Percentiles rank a stretch among this genome's conserved stretches.
Conservation (phyloP, 768 basidiomycete species). For the Mycena indigotica region DNA sequence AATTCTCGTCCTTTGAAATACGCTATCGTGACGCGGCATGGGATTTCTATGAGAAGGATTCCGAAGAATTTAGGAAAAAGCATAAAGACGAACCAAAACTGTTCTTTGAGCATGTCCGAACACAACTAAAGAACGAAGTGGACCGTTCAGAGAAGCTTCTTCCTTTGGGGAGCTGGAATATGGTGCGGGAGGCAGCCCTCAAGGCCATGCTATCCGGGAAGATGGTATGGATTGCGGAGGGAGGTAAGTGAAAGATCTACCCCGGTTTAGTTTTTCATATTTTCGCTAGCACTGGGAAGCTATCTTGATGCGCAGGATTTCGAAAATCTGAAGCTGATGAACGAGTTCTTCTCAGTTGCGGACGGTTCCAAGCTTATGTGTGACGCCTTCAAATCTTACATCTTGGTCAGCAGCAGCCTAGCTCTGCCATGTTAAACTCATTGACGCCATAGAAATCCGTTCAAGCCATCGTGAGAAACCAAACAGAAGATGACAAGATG, state of each 20-base stretch:
- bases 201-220: slow-evolving; percentile 48
- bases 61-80: slow-evolving; percentile 37
- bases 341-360: slow-evolving; percentile 63
- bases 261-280: neutral
- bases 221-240: slow-evolving; percentile 41
- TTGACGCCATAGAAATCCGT: slow-evolving; percentile 55
- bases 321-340: slow-evolving; percentile 52
- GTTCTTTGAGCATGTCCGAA: slow-evolving; percentile 55
- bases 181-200: slow-evolving; percentile 58
- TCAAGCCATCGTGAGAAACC: slow-evolving; percentile 64
- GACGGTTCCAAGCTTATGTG: slow-evolving; percentile 55
- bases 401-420: slow-evolving; percentile 48
- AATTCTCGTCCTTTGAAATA: slow-evolving; percentile 63
- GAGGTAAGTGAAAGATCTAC: slow-evolving; percentile 32
- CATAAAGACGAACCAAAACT: slow-evolving; percentile 46
- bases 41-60: slow-evolving; percentile 58
- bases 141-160: slow-evolving; percentile 55
- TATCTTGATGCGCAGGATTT: slow-evolving; percentile 53
- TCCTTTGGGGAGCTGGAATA: slow-evolving; percentile 48
- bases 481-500: slow-evolving; percentile 71
- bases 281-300: slow-evolving; percentile 49
- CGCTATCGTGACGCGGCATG: slow-evolving; percentile 53
- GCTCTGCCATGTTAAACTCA: neutral
- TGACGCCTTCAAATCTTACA: slow-evolving; percentile 59
- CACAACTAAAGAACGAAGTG: slow-evolving; percentile 58